Evolutionary conservation across 495 filamentous ascomycete genomes (phyloP).

Genomic region (Usnea hakonensis): DNA sequence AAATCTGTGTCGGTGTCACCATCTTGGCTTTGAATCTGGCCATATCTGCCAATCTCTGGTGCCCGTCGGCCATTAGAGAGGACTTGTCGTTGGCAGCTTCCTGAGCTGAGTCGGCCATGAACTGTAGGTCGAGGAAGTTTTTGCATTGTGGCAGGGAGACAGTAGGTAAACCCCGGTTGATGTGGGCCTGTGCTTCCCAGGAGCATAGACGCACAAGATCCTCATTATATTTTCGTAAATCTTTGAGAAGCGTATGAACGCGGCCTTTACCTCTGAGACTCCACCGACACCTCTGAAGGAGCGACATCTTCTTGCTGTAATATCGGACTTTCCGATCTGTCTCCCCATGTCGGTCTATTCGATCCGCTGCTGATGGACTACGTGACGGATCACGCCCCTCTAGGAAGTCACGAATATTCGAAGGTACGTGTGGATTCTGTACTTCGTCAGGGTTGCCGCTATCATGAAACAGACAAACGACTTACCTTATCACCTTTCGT

Average conservation of each 20-base stretch:
- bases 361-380: background rate
- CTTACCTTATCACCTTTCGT: background rate
- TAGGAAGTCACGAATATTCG: background rate
- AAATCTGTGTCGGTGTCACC: background rate
- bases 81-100: background rate
- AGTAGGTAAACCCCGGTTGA: background rate
- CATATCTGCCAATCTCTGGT: background rate
- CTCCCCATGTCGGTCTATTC: background rate
- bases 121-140: slow-evolving; percentile 1
- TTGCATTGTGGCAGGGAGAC: background rate
- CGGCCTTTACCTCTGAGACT: slow-evolving; percentile 2
- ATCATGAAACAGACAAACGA: background rate
- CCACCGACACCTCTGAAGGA: slow-evolving; percentile 1
- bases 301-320: slow-evolving; percentile 3
- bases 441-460: background rate
- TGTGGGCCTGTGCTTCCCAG: background rate
- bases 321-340: background rate
- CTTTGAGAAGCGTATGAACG: background rate
- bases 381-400: background rate
- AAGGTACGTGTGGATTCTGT: background rate
- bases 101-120: background rate
- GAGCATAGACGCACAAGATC: slow-evolving; percentile 3
- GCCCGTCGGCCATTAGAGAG: slow-evolving; percentile 1
- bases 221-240: background rate
- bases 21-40: background rate